Evolutionary conservation across 768 basidiomycete genomes (phyloP).

Genomic region (Suillus variegatus): DNA sequence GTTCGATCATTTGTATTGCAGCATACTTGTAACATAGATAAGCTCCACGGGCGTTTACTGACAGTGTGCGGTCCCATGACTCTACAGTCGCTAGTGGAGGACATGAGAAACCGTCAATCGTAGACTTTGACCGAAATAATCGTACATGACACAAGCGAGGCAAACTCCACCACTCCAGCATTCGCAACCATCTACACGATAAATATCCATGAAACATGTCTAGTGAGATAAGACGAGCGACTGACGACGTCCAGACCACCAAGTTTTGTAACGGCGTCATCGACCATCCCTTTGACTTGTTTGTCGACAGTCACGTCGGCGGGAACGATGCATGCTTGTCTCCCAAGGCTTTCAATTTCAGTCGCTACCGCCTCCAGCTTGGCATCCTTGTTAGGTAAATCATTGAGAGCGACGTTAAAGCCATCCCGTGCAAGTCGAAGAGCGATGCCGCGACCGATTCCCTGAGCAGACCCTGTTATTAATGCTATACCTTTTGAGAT

Average conservation of each 20-base stretch:
- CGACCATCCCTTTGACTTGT: slow-evolving; percentile 18
- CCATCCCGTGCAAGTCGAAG: slow-evolving; percentile 29
- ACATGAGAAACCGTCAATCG: not conserved
- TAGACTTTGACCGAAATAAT: not conserved
- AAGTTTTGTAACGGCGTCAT: slow-evolving; percentile 7
- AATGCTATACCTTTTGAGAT: slow-evolving; percentile 18
- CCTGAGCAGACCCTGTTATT: slow-evolving; percentile 23
- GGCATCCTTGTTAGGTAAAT: slow-evolving; percentile 1
- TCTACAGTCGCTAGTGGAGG: slow-evolving; percentile 32
- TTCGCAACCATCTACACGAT: slow-evolving; percentile 28
- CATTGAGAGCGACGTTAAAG: slow-evolving; percentile 19
- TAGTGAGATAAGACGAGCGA: slow-evolving; percentile 1
- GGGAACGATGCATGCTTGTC: not conserved
- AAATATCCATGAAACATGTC: not conserved
- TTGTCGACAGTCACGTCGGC: slow-evolving; percentile 11
- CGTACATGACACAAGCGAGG: slow-evolving; percentile 15
- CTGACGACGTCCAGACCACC: slow-evolving; percentile 17
- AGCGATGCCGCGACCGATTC: slow-evolving; percentile 27
- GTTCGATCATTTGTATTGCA: slow-evolving; percentile 58
- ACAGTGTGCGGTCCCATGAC: slow-evolving; percentile 43
- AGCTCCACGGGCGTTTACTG: slow-evolving; percentile 56
- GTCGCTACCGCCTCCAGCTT: slow-evolving; percentile 9
- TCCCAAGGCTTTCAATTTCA: slow-evolving; percentile 3
- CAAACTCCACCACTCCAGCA: slow-evolving; percentile 16
- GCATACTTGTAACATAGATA: slow-evolving; percentile 69